Conservation (phyloP, 192 early-diverging fungal genomes). For the Coemansia sp. region DNA sequence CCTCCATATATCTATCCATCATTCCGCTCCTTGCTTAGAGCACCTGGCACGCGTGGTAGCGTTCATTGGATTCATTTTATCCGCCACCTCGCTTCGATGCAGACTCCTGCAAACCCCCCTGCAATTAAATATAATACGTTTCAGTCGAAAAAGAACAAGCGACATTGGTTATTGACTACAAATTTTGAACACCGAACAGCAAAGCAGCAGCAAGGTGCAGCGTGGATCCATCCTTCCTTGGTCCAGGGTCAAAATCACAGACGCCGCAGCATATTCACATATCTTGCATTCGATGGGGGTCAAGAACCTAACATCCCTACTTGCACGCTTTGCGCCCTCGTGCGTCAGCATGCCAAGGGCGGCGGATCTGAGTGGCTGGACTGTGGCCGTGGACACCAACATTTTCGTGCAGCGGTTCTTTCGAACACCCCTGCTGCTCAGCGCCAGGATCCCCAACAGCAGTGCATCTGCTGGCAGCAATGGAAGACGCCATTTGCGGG, state of each 20-base stretch:
- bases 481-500: constrained; percentile 59
- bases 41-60: background rate
- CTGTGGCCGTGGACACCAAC: constrained; percentile 60
- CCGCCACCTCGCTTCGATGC: background rate
- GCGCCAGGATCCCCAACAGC: background rate
- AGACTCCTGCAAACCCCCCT: background rate
- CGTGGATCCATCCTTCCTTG: background rate
- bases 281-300: constrained; percentile 56
- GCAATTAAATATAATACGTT: background rate
- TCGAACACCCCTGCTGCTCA: constrained; percentile 9
- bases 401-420: constrained; percentile 63
- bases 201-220: background rate
- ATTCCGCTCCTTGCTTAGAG: too few relatives aligned
- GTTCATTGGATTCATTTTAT: background rate
- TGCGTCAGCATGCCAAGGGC: constrained; percentile 42
- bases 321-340: constrained; percentile 57
- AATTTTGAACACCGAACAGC: background rate
- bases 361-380: constrained; percentile 45
- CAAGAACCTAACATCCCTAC: constrained; percentile 57
- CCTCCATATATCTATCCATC: background rate
- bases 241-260: constrained; percentile 10
- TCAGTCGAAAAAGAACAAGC: too few relatives aligned
- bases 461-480: constrained; percentile 39
- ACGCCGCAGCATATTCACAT: background rate
- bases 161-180: too few relatives aligned